Evolutionary conservation across 345 rosid species (phyloP).

Genomic region (Tarenaya hassleriana): DNA sequence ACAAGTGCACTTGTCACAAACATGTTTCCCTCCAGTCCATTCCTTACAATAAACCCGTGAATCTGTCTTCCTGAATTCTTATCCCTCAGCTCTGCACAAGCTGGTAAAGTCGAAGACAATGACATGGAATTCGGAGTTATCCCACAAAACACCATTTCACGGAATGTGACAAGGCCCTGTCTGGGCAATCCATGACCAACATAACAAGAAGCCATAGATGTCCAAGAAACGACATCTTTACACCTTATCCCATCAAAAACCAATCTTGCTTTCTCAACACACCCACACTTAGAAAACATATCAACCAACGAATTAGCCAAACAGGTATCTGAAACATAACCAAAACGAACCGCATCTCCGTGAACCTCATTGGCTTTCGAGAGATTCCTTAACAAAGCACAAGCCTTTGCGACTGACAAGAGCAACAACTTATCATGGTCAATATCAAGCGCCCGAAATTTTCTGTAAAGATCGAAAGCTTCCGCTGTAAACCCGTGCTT

Average conservation of each 20-base stretch:
- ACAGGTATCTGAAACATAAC: conserved; percentile 19
- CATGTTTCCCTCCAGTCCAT: conserved; percentile 20
- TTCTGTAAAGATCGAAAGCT: no score
- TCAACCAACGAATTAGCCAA: conserved; percentile 29
- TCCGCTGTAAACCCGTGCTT: conserved; percentile 19
- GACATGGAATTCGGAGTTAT: conserved; percentile 25
- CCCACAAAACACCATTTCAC: conserved; percentile 23
- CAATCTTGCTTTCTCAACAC: conserved; percentile 16
- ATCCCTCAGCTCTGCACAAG: conserved; percentile 20
- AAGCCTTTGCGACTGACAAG: conserved; percentile 20
- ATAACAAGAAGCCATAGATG: conserved; percentile 25
- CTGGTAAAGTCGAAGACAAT: conserved; percentile 23
- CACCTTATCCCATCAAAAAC: conserved; percentile 20
- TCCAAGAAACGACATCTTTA: conserved; percentile 32
- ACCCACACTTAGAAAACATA: conserved; percentile 28
- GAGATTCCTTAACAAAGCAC: conserved; percentile 20
- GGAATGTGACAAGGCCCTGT: conserved; percentile 14
- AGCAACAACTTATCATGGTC: conserved; percentile 22
- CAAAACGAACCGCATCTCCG: conserved; percentile 14
- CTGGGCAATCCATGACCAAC: conserved; percentile 17
- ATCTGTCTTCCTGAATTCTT: conserved; percentile 22
- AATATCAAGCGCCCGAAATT: conserved; percentile 3
- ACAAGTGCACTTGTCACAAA: conserved; percentile 27
- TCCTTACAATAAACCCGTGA: conserved; percentile 28
- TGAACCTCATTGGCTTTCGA: conserved; percentile 26